Percentiles rank a stretch among this genome's conserved stretches.
Conservation (phyloP, 148 eudicot species). For the Nepenthes mirabilis region DNA sequence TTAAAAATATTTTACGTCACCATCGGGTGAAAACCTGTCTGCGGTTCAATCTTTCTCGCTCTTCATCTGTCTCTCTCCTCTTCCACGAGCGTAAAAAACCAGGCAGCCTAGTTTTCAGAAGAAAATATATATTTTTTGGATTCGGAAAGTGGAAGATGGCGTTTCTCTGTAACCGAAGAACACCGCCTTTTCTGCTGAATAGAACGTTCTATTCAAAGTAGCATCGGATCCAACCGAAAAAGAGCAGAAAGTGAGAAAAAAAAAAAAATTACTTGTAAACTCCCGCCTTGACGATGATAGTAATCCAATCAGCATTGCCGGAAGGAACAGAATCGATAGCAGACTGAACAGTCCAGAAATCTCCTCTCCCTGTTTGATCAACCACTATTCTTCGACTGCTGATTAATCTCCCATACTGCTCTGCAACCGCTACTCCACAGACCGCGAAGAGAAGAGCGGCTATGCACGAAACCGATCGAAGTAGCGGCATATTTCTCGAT, state of each 20-base stretch:
- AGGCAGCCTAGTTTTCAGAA: no score
- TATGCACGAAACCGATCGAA: neutral
- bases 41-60: no score
- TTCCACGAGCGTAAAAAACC: no score
- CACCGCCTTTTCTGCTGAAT: neutral
- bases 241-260: no score
- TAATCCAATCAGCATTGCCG: slow-evolving; percentile 7
- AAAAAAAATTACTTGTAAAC: slow-evolving; percentile 16
- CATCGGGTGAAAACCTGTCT: no score
- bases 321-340: slow-evolving; percentile 9
- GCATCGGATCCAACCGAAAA: no score
- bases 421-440: neutral
- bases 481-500: neutral
- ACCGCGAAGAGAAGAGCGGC: neutral
- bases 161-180: no score
- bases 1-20: no score
- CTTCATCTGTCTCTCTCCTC: no score
- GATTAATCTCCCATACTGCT: neutral
- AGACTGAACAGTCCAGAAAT: slow-evolving; percentile 11
- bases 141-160: no score
- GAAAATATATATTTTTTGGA: no score
- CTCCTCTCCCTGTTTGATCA: slow-evolving; percentile 14
- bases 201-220: neutral
- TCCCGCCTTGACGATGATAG: slow-evolving; percentile 17
- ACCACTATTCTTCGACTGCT: slow-evolving; percentile 1